Conservation (phyloP, 2,329 filamentous ascomycete genomes). For the Sarocladium oryzae region DNA sequence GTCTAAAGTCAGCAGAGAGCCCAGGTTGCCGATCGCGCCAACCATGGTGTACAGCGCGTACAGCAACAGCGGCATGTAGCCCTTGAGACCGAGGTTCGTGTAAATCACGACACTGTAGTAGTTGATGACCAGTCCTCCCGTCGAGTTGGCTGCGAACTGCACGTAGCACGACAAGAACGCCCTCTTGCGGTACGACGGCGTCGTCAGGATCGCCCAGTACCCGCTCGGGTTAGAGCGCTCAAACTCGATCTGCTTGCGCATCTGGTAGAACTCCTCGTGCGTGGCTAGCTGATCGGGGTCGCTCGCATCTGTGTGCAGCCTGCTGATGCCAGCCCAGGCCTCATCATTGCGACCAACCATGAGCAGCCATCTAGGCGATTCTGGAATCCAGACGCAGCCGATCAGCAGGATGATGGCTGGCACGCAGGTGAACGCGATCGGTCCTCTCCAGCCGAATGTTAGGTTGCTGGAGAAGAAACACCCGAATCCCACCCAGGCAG, state of each 20-base stretch:
- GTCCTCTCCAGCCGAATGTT: conserved; percentile 34
- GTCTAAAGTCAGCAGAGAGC: conserved; percentile 1
- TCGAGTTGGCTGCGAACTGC: conserved; percentile 3
- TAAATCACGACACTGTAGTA: conserved; percentile 33
- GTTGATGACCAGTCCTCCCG: conserved; percentile 24
- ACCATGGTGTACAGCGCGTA: conserved; percentile 24
- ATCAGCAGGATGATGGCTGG: conserved; percentile 60
- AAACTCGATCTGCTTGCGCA: conserved; percentile 36
- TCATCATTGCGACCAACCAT: conserved; percentile 9
- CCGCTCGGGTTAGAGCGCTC: conserved; percentile 26
- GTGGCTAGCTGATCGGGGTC: conserved; percentile 35
- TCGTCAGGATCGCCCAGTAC: conserved; percentile 2
- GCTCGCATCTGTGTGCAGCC: conserved; percentile 28
- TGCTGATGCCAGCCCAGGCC: conserved; percentile 30
- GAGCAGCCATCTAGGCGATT: conserved; percentile 5
- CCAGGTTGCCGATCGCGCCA: conserved; percentile 1
- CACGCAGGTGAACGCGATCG: conserved; percentile 35
- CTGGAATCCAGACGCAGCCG: conserved; percentile 30
- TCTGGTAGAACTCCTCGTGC: conserved; percentile 40
- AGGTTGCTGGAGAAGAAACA: conserved; percentile 24
- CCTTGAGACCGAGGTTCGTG: conserved; percentile 30
- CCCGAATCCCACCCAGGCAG: conserved; percentile 31
- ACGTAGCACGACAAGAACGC: neutral
- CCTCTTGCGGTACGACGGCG: neutral
- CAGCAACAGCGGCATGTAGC: conserved; percentile 32